phyloP scores from a whole-genome alignment of 2,329 filamentous ascomycete genomes.

The Talaromyces rugulosus region DNA sequence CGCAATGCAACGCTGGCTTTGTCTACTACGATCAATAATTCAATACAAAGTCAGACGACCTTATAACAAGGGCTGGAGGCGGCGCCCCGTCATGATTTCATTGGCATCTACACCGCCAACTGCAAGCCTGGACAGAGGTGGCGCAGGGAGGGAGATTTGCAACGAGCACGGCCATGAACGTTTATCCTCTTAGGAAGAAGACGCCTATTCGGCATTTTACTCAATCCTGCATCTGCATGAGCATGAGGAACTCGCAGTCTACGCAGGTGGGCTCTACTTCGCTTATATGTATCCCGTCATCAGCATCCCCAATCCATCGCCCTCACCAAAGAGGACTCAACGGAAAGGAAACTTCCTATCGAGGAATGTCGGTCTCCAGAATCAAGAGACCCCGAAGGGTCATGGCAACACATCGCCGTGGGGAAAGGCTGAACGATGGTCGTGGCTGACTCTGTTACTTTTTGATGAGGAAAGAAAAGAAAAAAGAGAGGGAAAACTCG shows the following conservation, averaged over 20 bases:
- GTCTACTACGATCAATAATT: neutral
- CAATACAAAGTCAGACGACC: neutral
- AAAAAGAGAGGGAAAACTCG: constrained; percentile 19
- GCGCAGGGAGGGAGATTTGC: neutral
- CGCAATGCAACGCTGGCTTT: neutral
- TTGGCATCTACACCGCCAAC: neutral
- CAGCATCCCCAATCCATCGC: constrained; percentile 68
- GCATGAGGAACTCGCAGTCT: neutral
- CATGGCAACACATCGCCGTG: constrained; percentile 68
- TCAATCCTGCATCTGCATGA: neutral
- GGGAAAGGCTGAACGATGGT: constrained; percentile 54
- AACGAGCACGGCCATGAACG: neutral
- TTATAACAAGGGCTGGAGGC: neutral
- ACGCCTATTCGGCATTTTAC: neutral
- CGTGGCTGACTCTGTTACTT: constrained; percentile 65
- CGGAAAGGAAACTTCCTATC: constrained; percentile 69
- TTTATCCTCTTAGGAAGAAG: neutral
- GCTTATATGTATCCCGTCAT: constrained; percentile 57
- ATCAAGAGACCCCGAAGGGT: constrained; percentile 52
- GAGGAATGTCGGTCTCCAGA: constrained; percentile 60
- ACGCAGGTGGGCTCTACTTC: neutral
- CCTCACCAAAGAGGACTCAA: constrained; percentile 66
- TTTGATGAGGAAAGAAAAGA: constrained; percentile 53
- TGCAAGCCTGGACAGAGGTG: neutral
- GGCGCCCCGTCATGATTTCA: neutral